phyloP scores from a whole-genome alignment of 495 filamentous ascomycete genomes.

The Neurospora terricola region DNA sequence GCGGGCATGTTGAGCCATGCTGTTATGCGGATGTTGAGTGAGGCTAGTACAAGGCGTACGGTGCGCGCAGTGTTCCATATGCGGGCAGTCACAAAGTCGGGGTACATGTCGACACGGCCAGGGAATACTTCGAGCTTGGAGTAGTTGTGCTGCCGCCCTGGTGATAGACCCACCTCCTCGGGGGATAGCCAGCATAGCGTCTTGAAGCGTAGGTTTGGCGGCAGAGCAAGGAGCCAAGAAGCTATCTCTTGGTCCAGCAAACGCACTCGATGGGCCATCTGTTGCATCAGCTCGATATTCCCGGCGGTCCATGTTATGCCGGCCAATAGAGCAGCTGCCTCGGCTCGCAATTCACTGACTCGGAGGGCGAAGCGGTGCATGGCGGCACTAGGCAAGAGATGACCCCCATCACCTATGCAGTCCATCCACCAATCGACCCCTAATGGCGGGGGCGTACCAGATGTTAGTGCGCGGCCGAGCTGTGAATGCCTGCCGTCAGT shows the following conservation, averaged over 20 bases:
- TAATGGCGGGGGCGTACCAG: constrained; percentile 26
- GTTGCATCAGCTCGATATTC: constrained; percentile 23
- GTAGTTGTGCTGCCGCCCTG: constrained; percentile 22
- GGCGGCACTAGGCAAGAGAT: constrained; percentile 21
- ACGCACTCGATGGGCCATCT: constrained; percentile 27
- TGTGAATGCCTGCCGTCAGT: constrained; percentile 5
- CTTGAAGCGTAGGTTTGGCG: constrained; percentile 23
- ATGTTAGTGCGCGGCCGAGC: constrained; percentile 34
- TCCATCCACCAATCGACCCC: constrained; percentile 41
- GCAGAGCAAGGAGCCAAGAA: constrained; percentile 30
- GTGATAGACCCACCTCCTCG: constrained; percentile 17
- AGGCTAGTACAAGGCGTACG: constrained; percentile 32
- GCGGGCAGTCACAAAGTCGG: constrained; percentile 36
- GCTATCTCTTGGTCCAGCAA: constrained; percentile 31
- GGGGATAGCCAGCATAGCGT: constrained; percentile 39
- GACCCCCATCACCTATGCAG: constrained; percentile 21
- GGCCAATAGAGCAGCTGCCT: constrained; percentile 27
- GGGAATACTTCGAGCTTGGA: constrained; percentile 36
- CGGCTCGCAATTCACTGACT: constrained; percentile 32
- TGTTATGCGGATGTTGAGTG: constrained; percentile 33
- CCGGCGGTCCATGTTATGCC: constrained; percentile 20
- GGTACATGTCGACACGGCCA: constrained; percentile 42
- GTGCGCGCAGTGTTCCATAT: constrained; percentile 36
- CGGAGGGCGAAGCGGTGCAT: constrained; percentile 32
- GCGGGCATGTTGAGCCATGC: constrained; percentile 38